A percentile compares a stretch with the other conserved stretches of the same genome.
These are phyloP conservation scores for Cerrena zonata DNA, from an alignment of 1,284 basidiomycete species.

Conservation along the genomic window DNA sequence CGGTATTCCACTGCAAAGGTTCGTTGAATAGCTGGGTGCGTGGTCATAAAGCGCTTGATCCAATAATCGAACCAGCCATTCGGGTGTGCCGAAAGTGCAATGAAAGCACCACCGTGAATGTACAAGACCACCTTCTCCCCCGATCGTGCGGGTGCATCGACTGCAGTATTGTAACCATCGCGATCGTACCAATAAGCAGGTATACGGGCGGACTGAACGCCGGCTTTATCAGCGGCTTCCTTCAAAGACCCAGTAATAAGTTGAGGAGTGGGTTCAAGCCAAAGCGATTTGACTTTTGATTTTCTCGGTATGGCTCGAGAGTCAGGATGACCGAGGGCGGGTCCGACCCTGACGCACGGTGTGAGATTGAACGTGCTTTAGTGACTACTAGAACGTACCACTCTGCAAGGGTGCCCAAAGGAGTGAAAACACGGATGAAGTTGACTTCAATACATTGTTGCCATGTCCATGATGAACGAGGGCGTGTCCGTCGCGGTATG, in stretches of 20 bases:
- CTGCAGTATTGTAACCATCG: constrained; percentile 11
- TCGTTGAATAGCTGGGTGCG: constrained; percentile 21
- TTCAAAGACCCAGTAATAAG: constrained; percentile 12
- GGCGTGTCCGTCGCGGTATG: constrained; percentile 4
- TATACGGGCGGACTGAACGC: constrained; percentile 25
- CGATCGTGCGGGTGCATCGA: constrained; percentile 19
- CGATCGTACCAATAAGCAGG: constrained; percentile 36
- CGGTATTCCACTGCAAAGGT: constrained; percentile 40
- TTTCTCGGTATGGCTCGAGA: constrained; percentile 6
- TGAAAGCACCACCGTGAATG: constrained; percentile 26
- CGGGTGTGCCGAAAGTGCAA: constrained; percentile 16
- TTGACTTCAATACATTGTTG: background rate
- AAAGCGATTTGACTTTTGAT: constrained; percentile 6
- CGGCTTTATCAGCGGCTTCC: constrained; percentile 19
- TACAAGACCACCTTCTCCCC: constrained; percentile 33
- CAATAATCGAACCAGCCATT: constrained; percentile 21
- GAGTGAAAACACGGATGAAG: background rate
- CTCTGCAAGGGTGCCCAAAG: background rate
- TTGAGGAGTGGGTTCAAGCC: constrained; percentile 7
- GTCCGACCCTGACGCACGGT: background rate
- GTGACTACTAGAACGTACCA: background rate
- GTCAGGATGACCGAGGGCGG: background rate
- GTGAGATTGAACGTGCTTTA: background rate
- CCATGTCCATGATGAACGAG: constrained; percentile 6
- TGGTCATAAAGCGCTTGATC: constrained; percentile 22